Percentiles rank a stretch among this genome's conserved stretches.
phyloP scores from a whole-genome alignment of 139 green algal species.

The Nannochloris sp. region DNA sequence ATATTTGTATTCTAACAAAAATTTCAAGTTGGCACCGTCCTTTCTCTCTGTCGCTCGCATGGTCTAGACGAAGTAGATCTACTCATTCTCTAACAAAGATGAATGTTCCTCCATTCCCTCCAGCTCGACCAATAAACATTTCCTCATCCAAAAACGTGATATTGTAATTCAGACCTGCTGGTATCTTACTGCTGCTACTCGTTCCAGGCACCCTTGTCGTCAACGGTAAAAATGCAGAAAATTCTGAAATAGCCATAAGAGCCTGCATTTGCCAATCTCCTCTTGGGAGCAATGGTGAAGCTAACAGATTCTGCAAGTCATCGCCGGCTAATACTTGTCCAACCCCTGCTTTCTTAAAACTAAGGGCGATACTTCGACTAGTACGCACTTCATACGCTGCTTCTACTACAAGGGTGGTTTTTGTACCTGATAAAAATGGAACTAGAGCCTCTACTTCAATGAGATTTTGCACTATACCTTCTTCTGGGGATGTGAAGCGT shows the following conservation, averaged over 20 bases:
- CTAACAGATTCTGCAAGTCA: conserved; percentile 27
- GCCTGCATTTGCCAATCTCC: conserved; percentile 29
- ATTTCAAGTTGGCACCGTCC: too few relatives aligned
- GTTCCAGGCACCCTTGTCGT: neutral
- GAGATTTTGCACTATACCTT: conserved; percentile 39
- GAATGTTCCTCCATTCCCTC: conserved; percentile 31
- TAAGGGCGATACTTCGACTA: conserved; percentile 27
- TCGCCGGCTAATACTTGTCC: conserved; percentile 17
- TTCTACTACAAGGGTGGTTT: conserved; percentile 22
- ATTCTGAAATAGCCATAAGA: conserved; percentile 32
- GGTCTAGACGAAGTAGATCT: too few relatives aligned
- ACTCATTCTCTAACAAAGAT: conserved; percentile 36
- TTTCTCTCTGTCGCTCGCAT: too few relatives aligned
- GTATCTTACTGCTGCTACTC: conserved; percentile 3
- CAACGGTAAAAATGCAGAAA: conserved; percentile 25
- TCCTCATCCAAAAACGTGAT: conserved; percentile 39
- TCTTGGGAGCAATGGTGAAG: conserved; percentile 31
- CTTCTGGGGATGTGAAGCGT: conserved; percentile 13
- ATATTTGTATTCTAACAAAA: too few relatives aligned
- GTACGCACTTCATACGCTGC: conserved; percentile 29
- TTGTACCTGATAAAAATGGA: neutral
- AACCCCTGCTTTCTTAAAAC: conserved; percentile 18
- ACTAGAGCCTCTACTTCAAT: conserved; percentile 25
- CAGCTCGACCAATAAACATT: conserved; percentile 36
- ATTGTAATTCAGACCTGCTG: conserved; percentile 25